These are phyloP conservation scores for Fusarium falciforme DNA, from an alignment of 2,329 filamentous ascomycete genomes.

Conservation along the genomic window DNA sequence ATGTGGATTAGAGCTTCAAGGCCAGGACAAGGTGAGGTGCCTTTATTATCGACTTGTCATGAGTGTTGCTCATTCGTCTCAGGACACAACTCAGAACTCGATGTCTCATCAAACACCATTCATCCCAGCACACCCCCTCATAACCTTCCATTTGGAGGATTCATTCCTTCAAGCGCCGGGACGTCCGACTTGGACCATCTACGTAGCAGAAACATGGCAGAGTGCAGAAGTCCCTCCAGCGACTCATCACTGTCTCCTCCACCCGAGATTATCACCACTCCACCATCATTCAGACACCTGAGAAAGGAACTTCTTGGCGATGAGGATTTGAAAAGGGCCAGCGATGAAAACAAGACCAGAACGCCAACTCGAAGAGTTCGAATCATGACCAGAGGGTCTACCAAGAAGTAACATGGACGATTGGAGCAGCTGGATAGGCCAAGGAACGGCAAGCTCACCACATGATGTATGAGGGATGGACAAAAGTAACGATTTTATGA, in stretches of 20 bases:
- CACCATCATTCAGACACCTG: constrained; percentile 14
- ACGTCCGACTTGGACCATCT: background rate
- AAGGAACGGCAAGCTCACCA: background rate
- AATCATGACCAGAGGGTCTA: background rate
- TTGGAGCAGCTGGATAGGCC: background rate
- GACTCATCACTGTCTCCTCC: constrained; percentile 30
- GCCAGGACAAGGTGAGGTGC: constrained; percentile 11
- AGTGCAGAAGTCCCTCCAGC: background rate
- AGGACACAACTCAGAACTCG: background rate
- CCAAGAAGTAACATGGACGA: background rate
- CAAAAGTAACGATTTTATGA: background rate
- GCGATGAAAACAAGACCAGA: background rate
- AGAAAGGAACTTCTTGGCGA: background rate
- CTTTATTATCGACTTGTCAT: too few relatives aligned
- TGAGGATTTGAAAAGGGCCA: background rate
- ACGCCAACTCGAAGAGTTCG: background rate
- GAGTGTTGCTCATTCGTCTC: background rate
- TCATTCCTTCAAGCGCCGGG: background rate
- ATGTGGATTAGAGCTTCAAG: constrained; percentile 34
- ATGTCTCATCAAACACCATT: background rate
- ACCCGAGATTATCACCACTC: constrained; percentile 27
- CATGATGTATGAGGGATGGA: background rate
- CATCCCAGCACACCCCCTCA: background rate
- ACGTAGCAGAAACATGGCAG: background rate
- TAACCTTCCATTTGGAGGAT: background rate